phyloP scores from a whole-genome alignment of 1,139 yeast species.

The Sugiyamaella xylanicola region DNA sequence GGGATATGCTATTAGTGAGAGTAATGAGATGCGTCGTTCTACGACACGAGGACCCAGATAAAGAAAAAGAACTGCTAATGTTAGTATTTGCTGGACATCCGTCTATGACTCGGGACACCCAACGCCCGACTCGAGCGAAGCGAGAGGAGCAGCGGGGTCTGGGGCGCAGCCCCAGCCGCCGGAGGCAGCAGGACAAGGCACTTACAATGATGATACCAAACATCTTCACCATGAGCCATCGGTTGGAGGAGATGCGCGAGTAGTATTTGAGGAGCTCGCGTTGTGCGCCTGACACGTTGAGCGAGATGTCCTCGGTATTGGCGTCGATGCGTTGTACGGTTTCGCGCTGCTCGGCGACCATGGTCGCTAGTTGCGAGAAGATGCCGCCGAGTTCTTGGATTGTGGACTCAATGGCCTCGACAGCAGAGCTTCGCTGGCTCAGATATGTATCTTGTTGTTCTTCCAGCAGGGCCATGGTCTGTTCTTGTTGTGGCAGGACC shows the following conservation, averaged over 20 bases:
- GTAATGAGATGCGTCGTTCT: slow-evolving; percentile 1
- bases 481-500: slow-evolving; percentile 73
- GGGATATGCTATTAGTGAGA: slow-evolving; percentile 11
- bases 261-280: slow-evolving; percentile 88
- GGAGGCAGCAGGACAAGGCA: slow-evolving; percentile 22
- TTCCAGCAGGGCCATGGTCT: slow-evolving; percentile 62
- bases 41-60: slow-evolving; percentile 39
- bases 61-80: slow-evolving; percentile 32
- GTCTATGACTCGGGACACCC: no score
- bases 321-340: slow-evolving; percentile 93
- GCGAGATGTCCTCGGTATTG: slow-evolving; percentile 88
- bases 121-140: slow-evolving; percentile 14
- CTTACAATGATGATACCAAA: slow-evolving; percentile 77
- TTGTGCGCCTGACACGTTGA: slow-evolving; percentile 92
- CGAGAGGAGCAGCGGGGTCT: slow-evolving; percentile 8
- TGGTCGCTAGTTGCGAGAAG: slow-evolving; percentile 91
- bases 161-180: slow-evolving; percentile 12
- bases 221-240: slow-evolving; percentile 89
- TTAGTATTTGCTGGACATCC: slow-evolving; percentile 17
- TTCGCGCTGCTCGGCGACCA: slow-evolving; percentile 98
- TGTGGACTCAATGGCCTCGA: slow-evolving; percentile 92
- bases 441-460: slow-evolving; percentile 72
- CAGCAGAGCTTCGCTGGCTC: slow-evolving; percentile 85
- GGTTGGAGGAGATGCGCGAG: slow-evolving; percentile 81
- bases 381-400: slow-evolving; percentile 95